phyloP scores from a whole-genome alignment of 306 rosid genomes.

The Cucumis melo region DNA sequence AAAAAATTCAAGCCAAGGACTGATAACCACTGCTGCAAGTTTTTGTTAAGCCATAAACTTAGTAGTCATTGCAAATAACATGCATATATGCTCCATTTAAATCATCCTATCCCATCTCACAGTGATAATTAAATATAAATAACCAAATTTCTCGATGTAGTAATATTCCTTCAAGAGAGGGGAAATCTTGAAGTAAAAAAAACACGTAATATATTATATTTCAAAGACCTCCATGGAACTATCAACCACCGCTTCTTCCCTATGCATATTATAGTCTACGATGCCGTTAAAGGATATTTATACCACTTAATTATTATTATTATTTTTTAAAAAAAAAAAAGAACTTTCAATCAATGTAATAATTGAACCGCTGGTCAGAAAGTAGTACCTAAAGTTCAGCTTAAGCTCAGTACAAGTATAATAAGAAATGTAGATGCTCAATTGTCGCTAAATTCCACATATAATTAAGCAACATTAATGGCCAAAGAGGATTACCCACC shows the following conservation, averaged over 20 bases:
- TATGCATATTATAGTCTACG: neutral
- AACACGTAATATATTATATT: neutral
- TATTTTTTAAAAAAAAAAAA: too few relatives aligned
- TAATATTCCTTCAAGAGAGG: neutral
- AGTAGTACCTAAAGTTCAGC: neutral
- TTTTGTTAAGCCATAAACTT: neutral
- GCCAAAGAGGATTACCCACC: conserved; percentile 27
- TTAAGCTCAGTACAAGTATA: neutral
- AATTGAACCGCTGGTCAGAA: neutral
- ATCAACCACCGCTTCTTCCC: neutral
- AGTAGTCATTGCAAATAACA: neutral
- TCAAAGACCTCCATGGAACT: neutral
- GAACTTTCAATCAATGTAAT: neutral
- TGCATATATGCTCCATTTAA: neutral
- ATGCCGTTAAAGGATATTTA: neutral
- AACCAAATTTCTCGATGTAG: neutral
- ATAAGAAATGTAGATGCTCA: neutral
- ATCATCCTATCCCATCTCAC: neutral
- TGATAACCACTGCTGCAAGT: neutral
- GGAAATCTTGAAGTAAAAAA: neutral
- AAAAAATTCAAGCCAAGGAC: neutral
- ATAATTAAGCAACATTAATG: neutral
- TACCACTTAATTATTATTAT: neutral
- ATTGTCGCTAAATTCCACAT: neutral
- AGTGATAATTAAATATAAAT: neutral